Evolutionary conservation across 495 filamentous ascomycete species (phyloP), one percentile per base, ranked within the genome.

Genomic region (Amniculicola lignicola): DNA sequence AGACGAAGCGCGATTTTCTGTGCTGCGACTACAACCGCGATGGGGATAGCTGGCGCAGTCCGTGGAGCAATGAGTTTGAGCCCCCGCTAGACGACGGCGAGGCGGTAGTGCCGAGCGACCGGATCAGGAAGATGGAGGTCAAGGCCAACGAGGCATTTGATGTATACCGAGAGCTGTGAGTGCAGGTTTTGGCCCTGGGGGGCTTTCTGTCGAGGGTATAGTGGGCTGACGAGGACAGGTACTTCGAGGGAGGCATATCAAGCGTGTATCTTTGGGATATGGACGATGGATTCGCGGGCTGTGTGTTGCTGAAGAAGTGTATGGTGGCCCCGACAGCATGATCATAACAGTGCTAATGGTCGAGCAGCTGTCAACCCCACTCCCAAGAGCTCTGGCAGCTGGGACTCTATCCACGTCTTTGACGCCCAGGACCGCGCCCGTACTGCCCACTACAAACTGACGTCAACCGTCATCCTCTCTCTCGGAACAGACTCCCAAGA

Each of bases 11-110:
- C 48, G 93, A 97, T 75, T 99, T 96, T 75, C 82, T 99, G 35
- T 88, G 96, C 58, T 99, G 93, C 77, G 93, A 99, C 79, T 99
- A 97, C 78, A 99, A 99, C 79, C 90, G 93, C 46, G 93, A 99
- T 73, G 94, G 94, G 46, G 93, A 96, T 72, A 90, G 85, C 74
- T 95, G 95, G 78, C 87, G 93, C 27, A 93, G 88, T 58, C 93
- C 93, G 27, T 99, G 93, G 93, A 91, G 85, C 75, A 96, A 96
- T 72, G 89, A 96, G 72, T 99, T 97, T 68, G 90, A 96, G 66
- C 93, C 92, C 1, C 85, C 73, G 15, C 60, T 64, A 7, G 83
- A 84, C n/a, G 78, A 82, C 33, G 69, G 62, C 25, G 29, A 69
- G 37, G 72, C 67, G 14, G 64, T 71, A 9, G 58, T 65, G 10